Base-by-base conservation (phyloP, 2,329 filamentous ascomycete species). In the Pestalotiopsis sp. region DNA sequence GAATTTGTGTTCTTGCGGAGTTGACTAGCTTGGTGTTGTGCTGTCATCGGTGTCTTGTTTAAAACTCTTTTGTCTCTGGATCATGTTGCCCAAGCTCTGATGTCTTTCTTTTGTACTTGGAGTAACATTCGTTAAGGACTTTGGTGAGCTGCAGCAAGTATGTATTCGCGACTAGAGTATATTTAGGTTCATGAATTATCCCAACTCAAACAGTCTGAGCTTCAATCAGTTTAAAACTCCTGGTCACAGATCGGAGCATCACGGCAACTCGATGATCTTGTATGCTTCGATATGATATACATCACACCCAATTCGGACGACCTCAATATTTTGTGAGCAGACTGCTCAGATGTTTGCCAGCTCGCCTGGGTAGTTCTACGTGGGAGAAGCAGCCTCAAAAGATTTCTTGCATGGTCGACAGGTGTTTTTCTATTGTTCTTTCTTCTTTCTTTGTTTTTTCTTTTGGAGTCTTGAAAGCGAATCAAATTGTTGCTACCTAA, bases 1-100 rank as follows among this genome's bases (percentile, higher is more conserved):
- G 68, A 63, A 68, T 66, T 1, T 35, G 11, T 11, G 26, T 35
- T 39, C 58, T n/a, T 58, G 58, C 26, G 11, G 58, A 39, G 30
- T 40, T 39, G 58, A 35, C 17, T 61, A 39, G 30, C 58, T 39
- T 61, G 30, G n/a, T 61, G 26, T 35, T 35, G 58, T 11, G 20
- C 30, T 61, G 17, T 26, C 38, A 35, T 61, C 13, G 9, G n/a
- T 38, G 56, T 26, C 56, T 58, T 35, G 11, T 26, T 35, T 52
- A 52, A 52, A 52, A 52, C 17, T n/a, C 17, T 17, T 52, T 52
- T 52, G 44, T 52, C 44, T 52, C 17, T 52, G 17, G 44, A 20
- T 9, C 20, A 52, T 52, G 20, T 52, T 10, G 44, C 14, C 44
- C 17, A 20, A 52, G 17, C 13, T 52, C 14, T 52, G 20, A 17